Percentiles rank a stretch among this genome's conserved stretches.
Conservation (phyloP, 2,329 filamentous ascomycete species). For the Arthroderma sp. region DNA sequence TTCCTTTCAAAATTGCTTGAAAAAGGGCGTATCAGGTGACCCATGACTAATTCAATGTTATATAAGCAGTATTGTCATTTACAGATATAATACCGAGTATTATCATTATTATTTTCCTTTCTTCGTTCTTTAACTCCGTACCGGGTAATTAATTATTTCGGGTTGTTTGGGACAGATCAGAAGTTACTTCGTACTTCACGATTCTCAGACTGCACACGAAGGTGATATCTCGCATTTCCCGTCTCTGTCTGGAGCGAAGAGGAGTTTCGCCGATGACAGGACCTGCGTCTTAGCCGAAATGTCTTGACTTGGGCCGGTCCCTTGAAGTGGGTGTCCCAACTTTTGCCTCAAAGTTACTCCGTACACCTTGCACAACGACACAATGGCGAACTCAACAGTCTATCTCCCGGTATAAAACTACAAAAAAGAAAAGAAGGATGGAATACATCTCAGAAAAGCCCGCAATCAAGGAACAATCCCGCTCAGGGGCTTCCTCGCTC, state of each 20-base stretch:
- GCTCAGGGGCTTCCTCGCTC: neutral
- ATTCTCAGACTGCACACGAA: neutral
- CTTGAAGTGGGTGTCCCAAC: neutral
- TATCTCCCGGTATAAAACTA: neutral
- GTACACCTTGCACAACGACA: conserved; percentile 1
- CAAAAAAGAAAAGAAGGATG: neutral
- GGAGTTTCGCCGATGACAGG: neutral
- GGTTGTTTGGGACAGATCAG: conserved; percentile 1
- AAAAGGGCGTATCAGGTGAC: neutral
- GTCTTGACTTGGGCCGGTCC: neutral
- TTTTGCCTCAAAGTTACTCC: conserved; percentile 2
- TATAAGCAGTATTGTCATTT: neutral
- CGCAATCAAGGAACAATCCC: neutral
- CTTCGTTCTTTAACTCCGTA: too few relatives aligned
- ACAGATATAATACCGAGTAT: neutral
- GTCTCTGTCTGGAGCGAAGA: neutral
- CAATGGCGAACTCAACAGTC: neutral
- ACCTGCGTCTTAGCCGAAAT: neutral
- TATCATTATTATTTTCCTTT: neutral
- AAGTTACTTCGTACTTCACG: neutral
- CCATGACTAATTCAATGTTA: neutral
- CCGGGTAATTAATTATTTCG: neutral
- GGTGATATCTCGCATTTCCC: conserved; percentile 4
- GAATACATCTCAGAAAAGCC: neutral
- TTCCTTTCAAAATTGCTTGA: neutral